phyloP scores from a whole-genome alignment of 2,329 filamentous ascomycete genomes.

The Xylariaceae sp. region DNA sequence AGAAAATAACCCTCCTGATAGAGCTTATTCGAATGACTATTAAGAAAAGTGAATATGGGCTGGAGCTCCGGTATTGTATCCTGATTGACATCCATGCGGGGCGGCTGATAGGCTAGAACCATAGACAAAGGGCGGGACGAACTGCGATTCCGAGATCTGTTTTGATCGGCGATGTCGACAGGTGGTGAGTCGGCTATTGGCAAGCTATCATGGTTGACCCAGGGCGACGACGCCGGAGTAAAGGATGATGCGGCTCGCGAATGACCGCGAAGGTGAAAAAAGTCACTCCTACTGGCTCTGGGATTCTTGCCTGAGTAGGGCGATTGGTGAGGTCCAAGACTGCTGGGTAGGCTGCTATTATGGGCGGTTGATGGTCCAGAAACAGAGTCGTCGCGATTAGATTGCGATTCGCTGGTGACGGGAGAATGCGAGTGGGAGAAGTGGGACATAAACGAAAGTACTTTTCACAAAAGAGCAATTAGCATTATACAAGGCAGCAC shows the following conservation, averaged over 20 bases:
- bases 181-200: slow-evolving; percentile 41
- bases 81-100: slow-evolving; percentile 75
- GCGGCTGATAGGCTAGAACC: slow-evolving; percentile 79
- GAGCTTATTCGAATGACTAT: slow-evolving; percentile 91
- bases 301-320: slow-evolving; percentile 17
- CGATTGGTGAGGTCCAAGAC: slow-evolving; percentile 12
- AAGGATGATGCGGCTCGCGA: slow-evolving; percentile 28
- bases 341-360: slow-evolving; percentile 16
- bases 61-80: slow-evolving; percentile 90
- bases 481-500: slow-evolving; percentile 29
- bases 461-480: slow-evolving; percentile 44
- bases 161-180: slow-evolving; percentile 30
- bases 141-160: slow-evolving; percentile 41
- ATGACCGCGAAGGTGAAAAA: slow-evolving; percentile 26
- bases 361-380: slow-evolving; percentile 26
- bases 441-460: slow-evolving; percentile 84
- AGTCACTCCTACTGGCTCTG: slow-evolving; percentile 20
- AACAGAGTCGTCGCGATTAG: slow-evolving; percentile 25
- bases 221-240: slow-evolving; percentile 26
- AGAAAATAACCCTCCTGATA: slow-evolving; percentile 98
- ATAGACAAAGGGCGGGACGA: slow-evolving; percentile 75
- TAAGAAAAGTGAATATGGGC: slow-evolving; percentile 90
- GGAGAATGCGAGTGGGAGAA: slow-evolving; percentile 52
- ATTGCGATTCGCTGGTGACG: slow-evolving; percentile 36
- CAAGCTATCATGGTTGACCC: slow-evolving; percentile 38